A percentile compares a stretch with the other conserved stretches of the same genome.
Evolutionary conservation across 352 stramenopile genomes (phyloP).

Genomic region (Thalassiosira mediterranea): DNA sequence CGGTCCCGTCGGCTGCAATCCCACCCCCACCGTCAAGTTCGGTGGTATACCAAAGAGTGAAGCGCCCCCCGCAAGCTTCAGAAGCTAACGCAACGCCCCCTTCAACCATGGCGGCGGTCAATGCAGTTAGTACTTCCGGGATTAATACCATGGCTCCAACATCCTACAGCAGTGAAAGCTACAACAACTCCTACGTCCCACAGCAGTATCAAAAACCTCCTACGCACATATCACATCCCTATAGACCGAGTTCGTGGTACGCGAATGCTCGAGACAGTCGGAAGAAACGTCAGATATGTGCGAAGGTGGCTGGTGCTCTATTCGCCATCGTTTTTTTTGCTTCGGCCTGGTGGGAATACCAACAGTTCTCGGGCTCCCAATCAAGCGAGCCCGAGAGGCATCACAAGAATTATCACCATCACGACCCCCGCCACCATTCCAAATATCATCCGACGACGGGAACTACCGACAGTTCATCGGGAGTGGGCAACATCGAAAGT

Average conservation of each 20-base stretch:
- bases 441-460: conserved; percentile 54
- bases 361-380: not conserved
- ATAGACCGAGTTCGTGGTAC: conserved; percentile 52
- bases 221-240: conserved; percentile 35
- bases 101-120: no score
- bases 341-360: conserved; percentile 4
- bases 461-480: conserved; percentile 37
- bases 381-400: conserved; percentile 8
- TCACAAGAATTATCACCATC: conserved; percentile 33
- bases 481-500: conserved; percentile 45
- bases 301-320: conserved; percentile 9
- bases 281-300: conserved; percentile 15
- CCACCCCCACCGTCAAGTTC: conserved; percentile 25
- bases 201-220: conserved; percentile 11
- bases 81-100: no score
- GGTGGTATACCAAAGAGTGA: conserved; percentile 23
- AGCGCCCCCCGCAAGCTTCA: no score
- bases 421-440: conserved; percentile 47
- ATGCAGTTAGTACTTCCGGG: not conserved
- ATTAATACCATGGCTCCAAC: conserved; percentile 6
- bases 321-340: conserved; percentile 8
- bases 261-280: conserved; percentile 19
- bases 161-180: conserved; percentile 9
- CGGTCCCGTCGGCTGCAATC: conserved; percentile 19
- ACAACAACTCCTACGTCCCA: conserved; percentile 9